A percentile compares a stretch with the other conserved stretches of the same genome.
Conservation (phyloP, 305 asterid genomes). For the Solanum chacoense region DNA sequence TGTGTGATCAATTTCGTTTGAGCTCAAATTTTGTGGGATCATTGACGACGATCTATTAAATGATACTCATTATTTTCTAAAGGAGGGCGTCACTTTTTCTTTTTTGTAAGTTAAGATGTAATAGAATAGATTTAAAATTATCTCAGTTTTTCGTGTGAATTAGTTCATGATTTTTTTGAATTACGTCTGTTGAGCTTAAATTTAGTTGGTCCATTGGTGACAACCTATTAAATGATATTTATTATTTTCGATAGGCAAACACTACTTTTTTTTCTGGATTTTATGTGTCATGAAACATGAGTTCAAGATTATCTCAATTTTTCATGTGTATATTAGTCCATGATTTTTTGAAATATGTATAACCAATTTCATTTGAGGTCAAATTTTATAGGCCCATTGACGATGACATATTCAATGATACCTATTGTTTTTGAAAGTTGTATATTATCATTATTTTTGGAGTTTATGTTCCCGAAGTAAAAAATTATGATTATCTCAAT, state of each 20-base stretch:
- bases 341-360: not conserved
- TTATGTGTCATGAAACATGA: too few species aligned
- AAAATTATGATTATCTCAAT: not conserved
- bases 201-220: not conserved
- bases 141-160: not conserved
- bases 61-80: not conserved
- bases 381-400: not conserved
- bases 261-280: too few species aligned
- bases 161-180: not conserved
- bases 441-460: not conserved
- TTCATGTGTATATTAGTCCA: not conserved
- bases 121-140: not conserved
- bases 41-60: not conserved
- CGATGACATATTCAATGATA: not conserved
- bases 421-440: not conserved
- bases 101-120: not conserved
- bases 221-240: not conserved
- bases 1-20: not conserved
- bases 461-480: not conserved
- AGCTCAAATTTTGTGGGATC: not conserved
- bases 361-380: not conserved
- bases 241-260: not conserved
- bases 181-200: not conserved
- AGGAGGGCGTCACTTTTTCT: not conserved
- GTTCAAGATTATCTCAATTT: not conserved